phyloP scores from a whole-genome alignment of 2,329 filamentous ascomycete genomes.

The Tolypocladium ophioglossoides region DNA sequence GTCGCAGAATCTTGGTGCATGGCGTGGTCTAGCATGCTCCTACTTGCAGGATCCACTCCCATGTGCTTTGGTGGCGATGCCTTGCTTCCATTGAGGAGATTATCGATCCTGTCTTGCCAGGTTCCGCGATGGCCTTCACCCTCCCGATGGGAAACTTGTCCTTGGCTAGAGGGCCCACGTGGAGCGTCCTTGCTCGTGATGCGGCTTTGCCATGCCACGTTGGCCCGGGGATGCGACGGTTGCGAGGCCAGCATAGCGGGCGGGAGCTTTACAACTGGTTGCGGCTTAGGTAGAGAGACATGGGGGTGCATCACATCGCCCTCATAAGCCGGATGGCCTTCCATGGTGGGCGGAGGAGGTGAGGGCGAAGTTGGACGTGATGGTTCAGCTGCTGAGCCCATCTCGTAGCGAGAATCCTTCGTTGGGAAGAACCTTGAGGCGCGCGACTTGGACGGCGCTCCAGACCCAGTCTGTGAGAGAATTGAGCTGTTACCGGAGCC shows the following conservation, averaged over 20 bases:
- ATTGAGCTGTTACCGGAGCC: constrained; percentile 14
- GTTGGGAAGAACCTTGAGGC: constrained; percentile 53
- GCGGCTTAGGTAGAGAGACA: constrained; percentile 57
- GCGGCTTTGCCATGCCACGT: constrained; percentile 25
- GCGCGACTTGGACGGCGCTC: constrained; percentile 33
- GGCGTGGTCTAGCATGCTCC: constrained; percentile 51
- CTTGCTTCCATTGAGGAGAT: constrained; percentile 60
- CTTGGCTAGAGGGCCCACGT: constrained; percentile 12
- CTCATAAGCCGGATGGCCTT: constrained; percentile 62
- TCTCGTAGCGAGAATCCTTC: constrained; percentile 35
- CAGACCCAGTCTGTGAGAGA: constrained; percentile 16
- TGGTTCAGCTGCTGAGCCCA: constrained; percentile 23
- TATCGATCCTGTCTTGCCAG: constrained; percentile 82
- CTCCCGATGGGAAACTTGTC: constrained; percentile 8
- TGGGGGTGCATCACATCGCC: constrained; percentile 55
- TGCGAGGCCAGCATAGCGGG: constrained; percentile 31
- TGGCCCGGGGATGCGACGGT: constrained; percentile 12
- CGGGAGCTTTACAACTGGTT: constrained; percentile 73
- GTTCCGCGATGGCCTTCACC: constrained; percentile 30
- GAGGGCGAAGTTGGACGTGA: constrained; percentile 47
- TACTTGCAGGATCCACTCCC: constrained; percentile 57
- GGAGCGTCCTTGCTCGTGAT: constrained; percentile 19
- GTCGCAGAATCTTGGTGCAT: constrained; percentile 44
- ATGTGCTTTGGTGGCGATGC: constrained; percentile 46
- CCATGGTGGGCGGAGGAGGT: constrained; percentile 61